A percentile compares a stretch with the other conserved stretches of the same genome.
Conservation (phyloP, 495 filamentous ascomycete genomes). For the Daldinia bambusicola region DNA sequence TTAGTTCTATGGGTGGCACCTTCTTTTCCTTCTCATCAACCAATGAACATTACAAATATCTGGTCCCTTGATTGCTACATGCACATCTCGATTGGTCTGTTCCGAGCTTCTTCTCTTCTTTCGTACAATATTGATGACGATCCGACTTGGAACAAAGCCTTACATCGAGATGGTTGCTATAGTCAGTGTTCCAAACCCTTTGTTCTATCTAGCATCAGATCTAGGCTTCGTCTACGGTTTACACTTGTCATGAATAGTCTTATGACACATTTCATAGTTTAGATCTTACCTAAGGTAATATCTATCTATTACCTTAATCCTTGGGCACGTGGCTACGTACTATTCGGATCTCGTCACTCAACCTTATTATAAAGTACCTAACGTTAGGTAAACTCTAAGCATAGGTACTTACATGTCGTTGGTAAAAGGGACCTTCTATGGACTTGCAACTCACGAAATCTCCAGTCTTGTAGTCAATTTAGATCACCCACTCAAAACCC, state of each 20-base stretch:
- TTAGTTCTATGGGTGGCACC: conserved; percentile 12
- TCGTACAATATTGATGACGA: conserved; percentile 22
- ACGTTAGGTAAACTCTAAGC: not conserved
- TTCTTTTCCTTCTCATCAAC: not conserved
- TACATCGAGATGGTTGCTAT: not conserved
- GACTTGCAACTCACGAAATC: not conserved
- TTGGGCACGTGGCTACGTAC: too few species aligned
- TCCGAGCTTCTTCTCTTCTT: conserved; percentile 8
- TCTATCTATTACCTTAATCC: too few species aligned
- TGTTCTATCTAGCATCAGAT: conserved; percentile 9
- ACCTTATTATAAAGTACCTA: too few species aligned
- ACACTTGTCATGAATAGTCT: conserved; percentile 6
- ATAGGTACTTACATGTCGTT: too few species aligned
- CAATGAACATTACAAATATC: conserved; percentile 26
- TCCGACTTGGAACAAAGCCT: conserved; percentile 25
- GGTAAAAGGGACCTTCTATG: too few species aligned
- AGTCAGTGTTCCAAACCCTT: conserved; percentile 11
- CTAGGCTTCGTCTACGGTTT: not conserved
- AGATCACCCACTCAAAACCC: not conserved
- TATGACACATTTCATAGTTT: too few species aligned
- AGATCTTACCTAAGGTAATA: too few species aligned
- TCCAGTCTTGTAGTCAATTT: not conserved
- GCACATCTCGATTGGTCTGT: conserved; percentile 13
- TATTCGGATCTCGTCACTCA: not conserved
- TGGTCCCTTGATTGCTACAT: conserved; percentile 5